phyloP scores from a whole-genome alignment of 2,329 filamentous ascomycete genomes.

The Gaeumannomyces tritici region DNA sequence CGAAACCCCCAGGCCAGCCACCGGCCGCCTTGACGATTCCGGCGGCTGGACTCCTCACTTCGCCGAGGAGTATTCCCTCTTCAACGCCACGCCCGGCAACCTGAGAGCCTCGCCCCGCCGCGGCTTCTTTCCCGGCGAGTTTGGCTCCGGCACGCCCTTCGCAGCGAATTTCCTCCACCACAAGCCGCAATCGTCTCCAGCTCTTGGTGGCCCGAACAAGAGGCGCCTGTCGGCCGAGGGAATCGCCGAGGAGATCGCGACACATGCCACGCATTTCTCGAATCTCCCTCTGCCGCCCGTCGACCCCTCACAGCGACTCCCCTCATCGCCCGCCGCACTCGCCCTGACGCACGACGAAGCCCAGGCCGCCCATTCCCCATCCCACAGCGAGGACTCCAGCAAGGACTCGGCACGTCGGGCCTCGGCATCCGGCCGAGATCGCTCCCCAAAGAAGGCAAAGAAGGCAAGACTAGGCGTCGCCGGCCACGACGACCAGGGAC shows the following conservation, averaged over 20 bases:
- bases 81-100: constrained; percentile 54
- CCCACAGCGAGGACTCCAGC: not conserved
- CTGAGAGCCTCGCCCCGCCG: constrained; percentile 31
- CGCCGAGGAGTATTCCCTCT: constrained; percentile 56
- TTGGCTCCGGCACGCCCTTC: constrained; percentile 18
- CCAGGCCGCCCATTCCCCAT: constrained; percentile 7
- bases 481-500: constrained; percentile 17
- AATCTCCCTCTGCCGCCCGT: constrained; percentile 48
- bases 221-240: constrained; percentile 40
- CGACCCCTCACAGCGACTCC: constrained; percentile 46
- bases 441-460: constrained; percentile 35
- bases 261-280: constrained; percentile 55
- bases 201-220: constrained; percentile 25
- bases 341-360: constrained; percentile 20
- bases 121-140: constrained; percentile 34
- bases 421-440: constrained; percentile 14
- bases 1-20: constrained; percentile 43
- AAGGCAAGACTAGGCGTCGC: constrained; percentile 33
- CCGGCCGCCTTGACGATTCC: constrained; percentile 36
- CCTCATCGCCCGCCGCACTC: constrained; percentile 44
- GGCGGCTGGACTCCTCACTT: constrained; percentile 51
- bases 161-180: constrained; percentile 13
- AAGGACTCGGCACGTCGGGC: constrained; percentile 10
- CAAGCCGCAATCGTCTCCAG: constrained; percentile 9
- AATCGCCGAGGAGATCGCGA: constrained; percentile 40